Evolutionary conservation across 495 filamentous ascomycete genomes (phyloP).

Genomic region (Hypoxylon subgilvum): DNA sequence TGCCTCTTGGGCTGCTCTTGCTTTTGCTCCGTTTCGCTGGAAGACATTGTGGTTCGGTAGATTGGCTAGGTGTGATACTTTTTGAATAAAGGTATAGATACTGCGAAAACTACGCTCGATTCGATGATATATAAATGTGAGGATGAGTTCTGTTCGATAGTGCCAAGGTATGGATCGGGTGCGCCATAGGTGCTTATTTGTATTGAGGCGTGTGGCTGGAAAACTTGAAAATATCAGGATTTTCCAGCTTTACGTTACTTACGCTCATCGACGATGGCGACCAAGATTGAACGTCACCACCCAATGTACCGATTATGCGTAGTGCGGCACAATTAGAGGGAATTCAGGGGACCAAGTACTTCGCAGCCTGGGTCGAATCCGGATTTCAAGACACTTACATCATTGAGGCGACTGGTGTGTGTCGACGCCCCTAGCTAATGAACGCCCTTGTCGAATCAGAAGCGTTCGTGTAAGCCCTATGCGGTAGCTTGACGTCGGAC

Average conservation of each 20-base stretch:
- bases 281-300: conserved; percentile 29
- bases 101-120: no score
- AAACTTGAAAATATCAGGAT: conserved; percentile 22
- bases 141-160: no score
- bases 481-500: conserved; percentile 35
- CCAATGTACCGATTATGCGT: conserved; percentile 10
- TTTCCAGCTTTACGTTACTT: conserved; percentile 17
- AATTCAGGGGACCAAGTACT: conserved; percentile 1
- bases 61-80: no score
- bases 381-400: conserved; percentile 35
- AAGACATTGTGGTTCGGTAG: conserved; percentile 24
- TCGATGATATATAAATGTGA: no score
- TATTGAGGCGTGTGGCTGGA: conserved; percentile 5
- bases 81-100: no score
- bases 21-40: conserved; percentile 21
- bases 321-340: neutral
- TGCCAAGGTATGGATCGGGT: conserved; percentile 1
- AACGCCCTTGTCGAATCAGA: conserved; percentile 23
- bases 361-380: conserved; percentile 17
- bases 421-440: conserved; percentile 5
- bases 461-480: conserved; percentile 19
- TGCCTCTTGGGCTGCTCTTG: conserved; percentile 20
- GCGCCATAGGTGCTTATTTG: conserved; percentile 22
- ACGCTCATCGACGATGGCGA: conserved; percentile 29
- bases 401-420: conserved; percentile 21